phyloP scores from a whole-genome alignment of 805 yeast genomes.

The Cyberlindnera mississippiensis region DNA sequence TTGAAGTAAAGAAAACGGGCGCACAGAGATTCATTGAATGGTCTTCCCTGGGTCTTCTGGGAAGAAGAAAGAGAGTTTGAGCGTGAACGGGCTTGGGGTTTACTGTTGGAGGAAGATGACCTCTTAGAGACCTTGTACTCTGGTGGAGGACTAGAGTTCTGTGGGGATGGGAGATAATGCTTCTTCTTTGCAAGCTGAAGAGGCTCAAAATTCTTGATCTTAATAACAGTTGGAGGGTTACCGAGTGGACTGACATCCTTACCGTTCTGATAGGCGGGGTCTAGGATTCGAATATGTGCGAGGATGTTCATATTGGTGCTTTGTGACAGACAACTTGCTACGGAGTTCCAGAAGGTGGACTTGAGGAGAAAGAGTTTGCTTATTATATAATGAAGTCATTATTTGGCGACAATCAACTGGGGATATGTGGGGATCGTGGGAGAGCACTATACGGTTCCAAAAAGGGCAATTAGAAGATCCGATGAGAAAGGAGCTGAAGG shows the following conservation, averaged over 20 bases:
- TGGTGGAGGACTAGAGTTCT: not conserved
- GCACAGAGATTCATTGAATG: conserved; percentile 25
- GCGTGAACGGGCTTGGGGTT: not conserved
- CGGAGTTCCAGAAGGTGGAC: not conserved
- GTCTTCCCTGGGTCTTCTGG: conserved; percentile 29
- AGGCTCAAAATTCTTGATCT: conserved; percentile 20
- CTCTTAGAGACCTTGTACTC: conserved; percentile 11
- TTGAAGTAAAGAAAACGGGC: conserved; percentile 27
- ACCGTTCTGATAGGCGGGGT: conserved; percentile 1
- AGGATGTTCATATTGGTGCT: conserved; percentile 9
- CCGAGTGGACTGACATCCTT: not conserved
- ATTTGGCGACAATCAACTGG: no score
- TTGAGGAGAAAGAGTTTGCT: not conserved
- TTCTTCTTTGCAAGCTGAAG: conserved; percentile 28
- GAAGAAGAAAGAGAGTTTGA: no score
- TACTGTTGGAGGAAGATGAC: not conserved
- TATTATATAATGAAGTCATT: not conserved
- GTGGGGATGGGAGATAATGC: conserved; percentile 16
- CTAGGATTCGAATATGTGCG: conserved; percentile 7
- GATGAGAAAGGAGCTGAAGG: no score
- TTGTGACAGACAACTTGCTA: not conserved
- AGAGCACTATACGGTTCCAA: conserved; percentile 1
- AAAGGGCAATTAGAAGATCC: not conserved
- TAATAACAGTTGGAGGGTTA: conserved; percentile 24
- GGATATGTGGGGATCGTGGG: not conserved